Evolutionary conservation across 140 eudicot genomes (phyloP), one percentile per base, ranked within the genome.

Genomic region (Oenanthe javanica): DNA sequence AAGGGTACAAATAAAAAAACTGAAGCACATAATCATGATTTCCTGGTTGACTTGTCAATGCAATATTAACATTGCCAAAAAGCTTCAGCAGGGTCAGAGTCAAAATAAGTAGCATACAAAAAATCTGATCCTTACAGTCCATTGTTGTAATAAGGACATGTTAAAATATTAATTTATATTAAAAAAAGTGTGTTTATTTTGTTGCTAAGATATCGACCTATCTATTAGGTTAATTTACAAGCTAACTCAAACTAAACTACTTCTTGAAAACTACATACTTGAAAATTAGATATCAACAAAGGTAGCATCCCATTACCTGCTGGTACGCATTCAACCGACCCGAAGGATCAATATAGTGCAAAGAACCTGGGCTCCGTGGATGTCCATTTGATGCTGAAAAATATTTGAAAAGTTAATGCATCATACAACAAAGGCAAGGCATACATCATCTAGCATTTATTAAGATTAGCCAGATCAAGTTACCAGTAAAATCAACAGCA

Each of bases 401-500:
- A 82, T 31, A 80, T 50, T 48, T 45, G 18, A 9, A 73, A 80
- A 43, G 79, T 75, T 46, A 76, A 55, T 48, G 18, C 61, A 82
- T 47, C 25, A 69, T 46, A n/a, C 11, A 45, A 4, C 1, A 23
- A 74, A 61, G 25, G 31, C 15, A 64, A 70, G 57, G 25, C 45
- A 75, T 13, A 48, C 51, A 73, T 75, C 79, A 49, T 48, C 40
- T 48, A 49, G 45, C 43, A 9, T 55, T 23, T 67, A 69, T 48
- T 23, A 36, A 51, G 70, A 61, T 59, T 25, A 31, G 57, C 47
- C 23, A 45, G 72, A 67, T 67, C 31, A 4, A 31, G 70, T 69
- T 83, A 88, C 97, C 97, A 10, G 99, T 95, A 82, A 92, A 95
- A 87, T 95, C 99, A 87, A 95, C 89, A 75, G 97, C 99, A 81